Base-by-base conservation (phyloP, 208 protist genomes). In the Balamuthia mandrillaris region DNA sequence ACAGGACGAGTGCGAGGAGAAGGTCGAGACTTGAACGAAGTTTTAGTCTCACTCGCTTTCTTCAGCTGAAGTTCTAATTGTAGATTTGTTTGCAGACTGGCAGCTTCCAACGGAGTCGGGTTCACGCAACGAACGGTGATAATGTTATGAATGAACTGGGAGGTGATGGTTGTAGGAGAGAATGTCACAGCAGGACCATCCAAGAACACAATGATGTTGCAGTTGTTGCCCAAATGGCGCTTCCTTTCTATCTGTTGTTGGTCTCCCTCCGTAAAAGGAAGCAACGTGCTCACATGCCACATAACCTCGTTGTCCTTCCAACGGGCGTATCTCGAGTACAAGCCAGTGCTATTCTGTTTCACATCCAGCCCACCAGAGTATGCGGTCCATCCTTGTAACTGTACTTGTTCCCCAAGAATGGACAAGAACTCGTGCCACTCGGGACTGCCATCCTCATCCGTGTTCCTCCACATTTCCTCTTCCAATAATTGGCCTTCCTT, bases 201-300 rank as follows among this genome's bases (percentile, higher is more conserved):
- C 24, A 52, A 29, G 33, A 86, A 86, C 7, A 86, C 18, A 49
- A 86, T 83, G 27, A 86, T 66, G 61, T 29, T 37, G 27, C 51
- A 37, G 47, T 86, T 66, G 49, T 86, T 86, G 27, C 79, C 79
- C 18, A 16, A 29, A 49, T 84, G 61, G 24, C 45, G 33, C 47
- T 86, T 86, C 0, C 81, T 35, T 49, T 86, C 58, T 10, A 86
- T 29, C 72, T 86, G 81, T 31, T 86, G 81, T 24, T 49, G 29
- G 58, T 79, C 54, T 49, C 63, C 49, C 29, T 21, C 14, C 6
- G 52, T 56, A 24, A 39, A 86, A 44, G 61, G 81, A 10, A 86
- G 81, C 41, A 5, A 72, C 27, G 65, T 86, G 39, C 47, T 41
- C 39, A 86, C 81, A 45, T 86, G 81, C 29, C 51, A 78, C 68